phyloP scores from a whole-genome alignment of 306 rosid species.

The Astragalus glycyphyllos region DNA sequence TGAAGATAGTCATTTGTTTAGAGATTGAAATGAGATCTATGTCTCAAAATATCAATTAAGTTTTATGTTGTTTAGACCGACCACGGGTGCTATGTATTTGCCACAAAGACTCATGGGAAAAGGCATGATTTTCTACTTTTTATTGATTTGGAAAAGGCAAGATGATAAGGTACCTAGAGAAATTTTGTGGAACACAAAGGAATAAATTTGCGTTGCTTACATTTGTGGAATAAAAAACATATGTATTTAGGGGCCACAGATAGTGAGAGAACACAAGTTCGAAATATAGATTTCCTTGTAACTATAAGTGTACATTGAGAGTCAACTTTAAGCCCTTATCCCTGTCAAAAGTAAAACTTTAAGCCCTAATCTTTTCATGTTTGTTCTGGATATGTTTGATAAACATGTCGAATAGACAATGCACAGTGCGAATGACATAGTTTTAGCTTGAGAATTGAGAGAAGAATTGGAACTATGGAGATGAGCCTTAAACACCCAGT shows the following conservation, averaged over 20 bases:
- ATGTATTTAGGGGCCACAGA: not conserved
- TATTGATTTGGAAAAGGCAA: not conserved
- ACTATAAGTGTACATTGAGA: not conserved
- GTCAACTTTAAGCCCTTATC: not conserved
- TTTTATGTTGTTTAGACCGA: not conserved
- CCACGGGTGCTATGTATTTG: not conserved
- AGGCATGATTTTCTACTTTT: not conserved
- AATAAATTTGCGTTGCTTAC: not conserved
- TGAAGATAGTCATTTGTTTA: not conserved
- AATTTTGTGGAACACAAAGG: not conserved
- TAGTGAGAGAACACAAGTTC: not conserved
- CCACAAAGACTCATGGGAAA: not conserved
- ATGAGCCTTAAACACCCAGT: not conserved
- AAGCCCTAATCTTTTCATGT: not conserved
- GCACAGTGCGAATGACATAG: not conserved
- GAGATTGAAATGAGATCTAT: not conserved
- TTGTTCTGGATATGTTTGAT: not conserved
- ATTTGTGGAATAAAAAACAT: not conserved
- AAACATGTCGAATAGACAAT: not conserved
- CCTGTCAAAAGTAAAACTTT: too few relatives aligned
- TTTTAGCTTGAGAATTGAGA: not conserved
- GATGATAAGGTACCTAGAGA: slow-evolving; percentile 4
- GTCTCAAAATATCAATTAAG: not conserved
- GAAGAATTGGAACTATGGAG: not conserved
- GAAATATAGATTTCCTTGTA: not conserved